Evolutionary conservation across 2,329 filamentous ascomycete species (phyloP), one percentile per base, ranked within the genome.

Genomic region (Tolypocladium cylindrosporum): DNA sequence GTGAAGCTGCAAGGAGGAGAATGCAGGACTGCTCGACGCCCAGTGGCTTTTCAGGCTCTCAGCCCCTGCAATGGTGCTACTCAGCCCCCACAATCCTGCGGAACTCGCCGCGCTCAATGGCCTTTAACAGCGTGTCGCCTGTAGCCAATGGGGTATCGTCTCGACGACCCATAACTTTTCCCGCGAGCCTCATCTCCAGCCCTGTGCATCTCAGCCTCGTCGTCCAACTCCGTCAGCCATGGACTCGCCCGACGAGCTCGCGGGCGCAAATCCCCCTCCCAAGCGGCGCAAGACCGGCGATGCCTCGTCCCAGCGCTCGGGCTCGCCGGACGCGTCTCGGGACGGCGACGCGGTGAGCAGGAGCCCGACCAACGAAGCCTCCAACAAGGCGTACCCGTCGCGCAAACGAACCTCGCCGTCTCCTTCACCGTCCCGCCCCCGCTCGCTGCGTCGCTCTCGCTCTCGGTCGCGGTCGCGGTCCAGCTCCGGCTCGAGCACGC

Each of bases 401-500:
- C 54, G 39, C 40, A 41, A 55, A 8, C 54, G 54, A 40, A 40
- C 34, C n/a, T 34, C 34, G 54, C 54, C 41, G 14, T 55, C 54
- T 13, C 54, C 41, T 7, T 55, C 57, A 5, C 58, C 19, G 14
- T 57, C 58, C 4, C 27, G 36, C 16, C 65, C 63, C 36, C 66
- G 68, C 21, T 73, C 73, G 10, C 65, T 65, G 10, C 59, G 36
- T 19, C 65, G 67, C 34, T 69, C 71, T 36, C 64, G 68, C 57
- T 73, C 71, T 6, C 66, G 66, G 13, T 72, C 71, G 27, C 27
- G 27, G 27, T 73, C 71, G 8, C 66, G 66, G 13, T 72, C 71
- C 5, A 67, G 64, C 53, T 74, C 72, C 3, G 67, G 62, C 54
- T 74, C 74, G 19, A 71, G 65, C 53, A 74, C 74, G 41, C 68